Percentiles rank a stretch among this genome's conserved stretches.
phyloP scores from a whole-genome alignment of 2,329 filamentous ascomycete species.

The Berkeleyomyces basicola region DNA sequence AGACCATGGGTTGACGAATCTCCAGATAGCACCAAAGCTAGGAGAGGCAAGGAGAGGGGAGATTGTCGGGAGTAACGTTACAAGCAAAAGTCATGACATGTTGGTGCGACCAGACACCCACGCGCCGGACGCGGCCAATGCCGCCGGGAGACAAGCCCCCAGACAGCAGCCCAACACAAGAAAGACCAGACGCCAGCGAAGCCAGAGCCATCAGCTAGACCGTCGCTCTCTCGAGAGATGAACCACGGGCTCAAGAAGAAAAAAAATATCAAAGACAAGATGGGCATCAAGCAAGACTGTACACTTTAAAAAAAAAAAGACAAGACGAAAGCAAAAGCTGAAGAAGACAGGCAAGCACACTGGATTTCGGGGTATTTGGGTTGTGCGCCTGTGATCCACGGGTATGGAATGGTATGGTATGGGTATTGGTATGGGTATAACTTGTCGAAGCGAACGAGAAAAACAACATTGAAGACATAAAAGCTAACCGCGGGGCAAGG shows the following conservation, averaged over 20 bases:
- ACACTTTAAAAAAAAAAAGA: slow-evolving; percentile 2
- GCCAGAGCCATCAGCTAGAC: not conserved
- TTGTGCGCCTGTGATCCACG: slow-evolving; percentile 13
- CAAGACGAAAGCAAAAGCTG: not conserved
- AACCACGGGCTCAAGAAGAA: not conserved
- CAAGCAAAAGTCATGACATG: slow-evolving; percentile 4
- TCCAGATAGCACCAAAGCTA: not conserved
- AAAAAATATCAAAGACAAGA: slow-evolving; percentile 1
- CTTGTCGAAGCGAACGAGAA: slow-evolving; percentile 13
- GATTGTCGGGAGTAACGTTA: not conserved
- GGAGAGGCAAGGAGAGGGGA: not conserved
- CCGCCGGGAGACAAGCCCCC: not conserved
- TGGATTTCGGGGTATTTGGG: slow-evolving; percentile 12
- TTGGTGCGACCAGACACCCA: not conserved
- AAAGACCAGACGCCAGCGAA: not conserved
- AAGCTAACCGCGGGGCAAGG: not conserved
- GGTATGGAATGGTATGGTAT: not conserved
- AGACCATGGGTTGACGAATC: too few relatives aligned
- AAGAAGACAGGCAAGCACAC: slow-evolving; percentile 4
- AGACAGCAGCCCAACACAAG: not conserved
- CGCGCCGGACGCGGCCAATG: too few relatives aligned
- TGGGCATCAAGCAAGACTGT: slow-evolving; percentile 2
- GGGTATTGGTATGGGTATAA: slow-evolving; percentile 12
- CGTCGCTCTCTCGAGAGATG: not conserved
- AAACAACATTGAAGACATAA: slow-evolving; percentile 7